Percentiles rank a stretch among this genome's conserved stretches.
phyloP scores from a whole-genome alignment of 257 asterid genomes.

The Linderniella brevidens region DNA sequence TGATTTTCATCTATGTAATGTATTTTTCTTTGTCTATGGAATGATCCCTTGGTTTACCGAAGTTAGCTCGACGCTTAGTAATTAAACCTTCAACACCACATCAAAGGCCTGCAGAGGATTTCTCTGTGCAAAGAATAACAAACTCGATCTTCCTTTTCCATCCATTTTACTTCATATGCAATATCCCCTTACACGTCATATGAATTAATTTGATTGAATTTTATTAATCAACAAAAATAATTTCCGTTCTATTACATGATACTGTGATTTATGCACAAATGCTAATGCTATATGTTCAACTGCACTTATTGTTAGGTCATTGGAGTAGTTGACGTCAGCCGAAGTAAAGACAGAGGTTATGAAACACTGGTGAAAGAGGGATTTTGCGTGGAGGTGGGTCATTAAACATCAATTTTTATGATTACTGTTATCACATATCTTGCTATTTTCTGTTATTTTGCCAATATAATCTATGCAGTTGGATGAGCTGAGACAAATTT shows the following conservation, averaged over 20 bases:
- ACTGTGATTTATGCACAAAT: conserved; percentile 5
- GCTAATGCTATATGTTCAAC: conserved; percentile 10
- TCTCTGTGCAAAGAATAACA: too few species aligned
- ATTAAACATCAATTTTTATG: not conserved
- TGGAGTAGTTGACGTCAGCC: conserved; percentile 72
- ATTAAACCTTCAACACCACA: too few species aligned
- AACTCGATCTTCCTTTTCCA: too few species aligned
- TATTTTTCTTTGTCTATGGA: conserved; percentile 1
- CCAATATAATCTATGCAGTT: conserved; percentile 38
- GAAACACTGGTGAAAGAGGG: conserved; percentile 85
- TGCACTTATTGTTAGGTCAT: conserved; percentile 37
- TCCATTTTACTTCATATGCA: too few species aligned
- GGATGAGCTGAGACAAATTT: conserved; percentile 96
- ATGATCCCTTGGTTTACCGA: too few species aligned
- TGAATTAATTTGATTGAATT: too few species aligned
- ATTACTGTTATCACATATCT: not conserved
- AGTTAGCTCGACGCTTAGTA: too few species aligned
- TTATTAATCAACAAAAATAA: too few species aligned
- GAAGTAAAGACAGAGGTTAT: conserved; percentile 83
- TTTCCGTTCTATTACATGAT: too few species aligned
- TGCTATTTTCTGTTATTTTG: not conserved
- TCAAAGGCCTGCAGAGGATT: too few species aligned
- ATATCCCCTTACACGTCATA: too few species aligned
- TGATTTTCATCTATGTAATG: conserved; percentile 2
- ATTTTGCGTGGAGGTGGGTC: conserved; percentile 77